These are phyloP conservation scores for Beta corolliflora DNA, from an alignment of 179 eudicot genomes.

Conservation along the genomic window DNA sequence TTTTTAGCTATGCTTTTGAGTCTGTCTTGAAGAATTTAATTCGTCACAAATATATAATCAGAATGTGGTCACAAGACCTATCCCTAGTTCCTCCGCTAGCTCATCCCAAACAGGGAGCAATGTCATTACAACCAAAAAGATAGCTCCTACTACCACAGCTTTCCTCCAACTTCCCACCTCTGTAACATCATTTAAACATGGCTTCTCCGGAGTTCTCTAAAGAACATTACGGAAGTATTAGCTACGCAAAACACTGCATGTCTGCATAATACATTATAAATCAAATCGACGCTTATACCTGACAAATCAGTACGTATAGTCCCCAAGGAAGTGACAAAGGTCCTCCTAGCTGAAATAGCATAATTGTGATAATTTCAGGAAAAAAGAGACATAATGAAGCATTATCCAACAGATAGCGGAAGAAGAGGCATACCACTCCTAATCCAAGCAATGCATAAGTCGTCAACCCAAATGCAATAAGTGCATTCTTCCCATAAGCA, in stretches of 20 bases:
- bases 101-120: conserved; percentile 95
- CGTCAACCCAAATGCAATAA: conserved; percentile 75
- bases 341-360: conserved; percentile 76
- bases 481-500: conserved; percentile 78
- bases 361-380: neutral
- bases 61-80: conserved; percentile 73
- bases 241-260: neutral
- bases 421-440: conserved; percentile 73
- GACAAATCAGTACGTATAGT: conserved; percentile 86
- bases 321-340: conserved; percentile 99
- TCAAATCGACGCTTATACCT: conserved; percentile 48
- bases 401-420: neutral
- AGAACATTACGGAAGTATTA: conserved; percentile 8
- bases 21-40: conserved; percentile 4
- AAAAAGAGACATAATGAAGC: neutral
- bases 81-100: conserved; percentile 94
- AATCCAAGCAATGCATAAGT: conserved; percentile 84
- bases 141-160: conserved; percentile 47
- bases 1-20: neutral
- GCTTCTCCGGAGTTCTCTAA: conserved; percentile 93
- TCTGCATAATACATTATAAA: neutral
- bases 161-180: conserved; percentile 91
- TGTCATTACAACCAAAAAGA: conserved; percentile 66
- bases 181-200: conserved; percentile 90
- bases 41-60: conserved; percentile 30